A percentile compares a stretch with the other conserved stretches of the same genome.
Evolutionary conservation across 1,139 yeast genomes (phyloP).

Genomic region (Geotrichum europaeum): DNA sequence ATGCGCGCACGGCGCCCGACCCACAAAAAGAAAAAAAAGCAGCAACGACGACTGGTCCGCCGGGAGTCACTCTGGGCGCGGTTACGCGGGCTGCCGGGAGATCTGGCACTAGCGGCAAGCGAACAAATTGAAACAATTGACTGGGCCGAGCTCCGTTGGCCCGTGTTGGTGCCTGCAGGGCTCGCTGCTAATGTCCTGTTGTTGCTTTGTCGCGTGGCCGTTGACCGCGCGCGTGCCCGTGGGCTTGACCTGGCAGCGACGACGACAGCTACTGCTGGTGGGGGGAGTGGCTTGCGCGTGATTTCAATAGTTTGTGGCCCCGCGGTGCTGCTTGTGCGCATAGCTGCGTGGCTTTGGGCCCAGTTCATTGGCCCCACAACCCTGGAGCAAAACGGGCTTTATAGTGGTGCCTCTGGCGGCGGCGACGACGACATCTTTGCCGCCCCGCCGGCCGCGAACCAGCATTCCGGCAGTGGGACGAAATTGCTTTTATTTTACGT

Average conservation of each 20-base stretch:
- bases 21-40: not conserved
- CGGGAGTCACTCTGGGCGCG: slow-evolving; percentile 10
- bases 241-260: not conserved
- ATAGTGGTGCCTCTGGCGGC: not conserved
- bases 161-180: slow-evolving; percentile 47
- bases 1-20: not conserved
- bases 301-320: no score
- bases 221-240: slow-evolving; percentile 6
- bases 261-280: no score
- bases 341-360: not conserved
- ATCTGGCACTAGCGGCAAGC: slow-evolving; percentile 46
- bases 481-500: not conserved
- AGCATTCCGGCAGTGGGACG: not conserved
- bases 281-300: no score
- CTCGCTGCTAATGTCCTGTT: slow-evolving; percentile 34
- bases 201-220: slow-evolving; percentile 23
- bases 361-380: not conserved
- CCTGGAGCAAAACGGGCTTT: not conserved
- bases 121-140: slow-evolving; percentile 53
- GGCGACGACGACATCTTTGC: slow-evolving; percentile 4
- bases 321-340: not conserved
- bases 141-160: slow-evolving; percentile 54
- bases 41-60: slow-evolving; percentile 6
- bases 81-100: slow-evolving; percentile 41
- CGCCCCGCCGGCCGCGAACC: not conserved